A percentile compares a stretch with the other conserved stretches of the same genome.
Evolutionary conservation across 73 alveolate species (phyloP).

Genomic region (Stentor roeselii): DNA sequence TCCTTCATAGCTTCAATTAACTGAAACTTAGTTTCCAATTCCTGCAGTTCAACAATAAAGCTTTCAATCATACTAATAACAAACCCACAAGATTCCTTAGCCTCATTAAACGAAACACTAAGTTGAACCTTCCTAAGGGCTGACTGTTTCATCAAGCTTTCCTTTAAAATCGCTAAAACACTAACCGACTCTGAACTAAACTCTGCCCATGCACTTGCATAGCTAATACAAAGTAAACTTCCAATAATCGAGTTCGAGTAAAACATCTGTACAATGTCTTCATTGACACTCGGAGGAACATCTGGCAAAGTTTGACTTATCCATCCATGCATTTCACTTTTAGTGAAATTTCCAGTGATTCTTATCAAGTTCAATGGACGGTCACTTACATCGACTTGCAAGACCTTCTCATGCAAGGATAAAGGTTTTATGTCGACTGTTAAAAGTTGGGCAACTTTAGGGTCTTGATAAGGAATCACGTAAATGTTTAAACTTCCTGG

Average conservation of each 20-base stretch:
- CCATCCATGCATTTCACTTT: conserved; percentile 30
- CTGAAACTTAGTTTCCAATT: conserved; percentile 9
- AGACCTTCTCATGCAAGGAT: conserved; percentile 21
- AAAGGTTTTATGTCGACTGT: conserved; percentile 17
- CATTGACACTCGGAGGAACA: conserved; percentile 15
- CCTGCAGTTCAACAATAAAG: neutral
- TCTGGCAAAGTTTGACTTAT: conserved; percentile 28
- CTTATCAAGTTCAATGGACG: neutral
- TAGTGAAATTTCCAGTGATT: conserved; percentile 18
- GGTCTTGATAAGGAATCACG: conserved; percentile 3
- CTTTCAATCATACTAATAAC: neutral
- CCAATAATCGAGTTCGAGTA: conserved; percentile 7
- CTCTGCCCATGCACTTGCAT: neutral
- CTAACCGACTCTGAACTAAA: neutral
- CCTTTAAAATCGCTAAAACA: conserved; percentile 20
- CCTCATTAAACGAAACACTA: neutral
- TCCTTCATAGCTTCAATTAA: conserved; percentile 27
- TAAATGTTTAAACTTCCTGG: neutral
- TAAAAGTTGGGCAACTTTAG: conserved; percentile 22
- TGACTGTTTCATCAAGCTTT: conserved; percentile 14
- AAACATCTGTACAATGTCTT: neutral
- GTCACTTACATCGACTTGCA: neutral
- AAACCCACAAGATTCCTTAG: neutral
- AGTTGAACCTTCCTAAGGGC: neutral
- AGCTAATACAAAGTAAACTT: neutral